phyloP scores from a whole-genome alignment of 2,329 filamentous ascomycete species.

The Nigrograna mackinnonii region DNA sequence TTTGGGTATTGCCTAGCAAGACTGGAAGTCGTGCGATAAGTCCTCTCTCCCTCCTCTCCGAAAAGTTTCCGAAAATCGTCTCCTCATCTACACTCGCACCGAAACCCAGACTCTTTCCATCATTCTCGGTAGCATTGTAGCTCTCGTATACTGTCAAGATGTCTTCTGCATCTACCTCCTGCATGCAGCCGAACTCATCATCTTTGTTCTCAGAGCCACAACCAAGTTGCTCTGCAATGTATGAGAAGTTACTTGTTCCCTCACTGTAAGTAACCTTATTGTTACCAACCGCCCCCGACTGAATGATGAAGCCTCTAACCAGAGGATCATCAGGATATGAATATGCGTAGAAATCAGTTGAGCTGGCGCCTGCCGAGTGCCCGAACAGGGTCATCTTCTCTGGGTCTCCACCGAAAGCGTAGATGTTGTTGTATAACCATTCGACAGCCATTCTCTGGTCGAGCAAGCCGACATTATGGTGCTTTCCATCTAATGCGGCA shows the following conservation, averaged over 20 bases:
- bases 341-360: constrained; percentile 52
- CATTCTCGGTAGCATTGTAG: constrained; percentile 23
- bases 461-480: constrained; percentile 35
- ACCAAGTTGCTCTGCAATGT: constrained; percentile 21
- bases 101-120: constrained; percentile 24
- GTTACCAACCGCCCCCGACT: constrained; percentile 19
- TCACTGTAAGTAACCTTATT: too few species aligned
- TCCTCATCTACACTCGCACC: constrained; percentile 21
- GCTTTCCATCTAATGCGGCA: constrained; percentile 25
- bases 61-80: constrained; percentile 26
- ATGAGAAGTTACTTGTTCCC: constrained; percentile 26
- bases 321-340: constrained; percentile 52
- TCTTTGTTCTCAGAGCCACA: constrained; percentile 11
- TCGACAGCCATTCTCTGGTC: constrained; percentile 42
- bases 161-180: constrained; percentile 25
- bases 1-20: background rate
- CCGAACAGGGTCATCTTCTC: constrained; percentile 40
- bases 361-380: constrained; percentile 38
- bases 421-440: constrained; percentile 43
- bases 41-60: constrained; percentile 17
- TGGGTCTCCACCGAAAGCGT: constrained; percentile 32
- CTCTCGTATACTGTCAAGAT: constrained; percentile 36
- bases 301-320: constrained; percentile 47
- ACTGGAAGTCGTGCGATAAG: constrained; percentile 19
- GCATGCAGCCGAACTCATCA: constrained; percentile 40